Evolutionary conservation across 2,329 filamentous ascomycete species (phyloP).

Genomic region (Furcasterigmium furcatum): DNA sequence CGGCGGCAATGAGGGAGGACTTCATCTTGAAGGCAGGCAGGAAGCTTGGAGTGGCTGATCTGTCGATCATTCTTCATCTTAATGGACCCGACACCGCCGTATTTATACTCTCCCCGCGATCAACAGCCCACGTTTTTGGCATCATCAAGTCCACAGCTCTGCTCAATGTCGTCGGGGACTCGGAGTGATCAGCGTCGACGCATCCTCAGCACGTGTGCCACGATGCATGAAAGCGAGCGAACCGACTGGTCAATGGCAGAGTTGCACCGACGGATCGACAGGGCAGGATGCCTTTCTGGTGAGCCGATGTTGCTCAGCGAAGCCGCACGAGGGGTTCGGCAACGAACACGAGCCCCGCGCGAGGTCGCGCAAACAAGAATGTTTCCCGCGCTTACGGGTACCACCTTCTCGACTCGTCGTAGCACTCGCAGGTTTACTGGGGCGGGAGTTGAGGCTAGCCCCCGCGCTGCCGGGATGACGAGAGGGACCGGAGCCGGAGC

Average conservation of each 20-base stretch:
- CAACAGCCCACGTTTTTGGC: too few species aligned
- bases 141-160: too few species aligned
- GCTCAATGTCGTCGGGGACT: too few species aligned
- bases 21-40: not conserved
- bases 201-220: not conserved
- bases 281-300: too few species aligned
- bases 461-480: not conserved
- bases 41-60: too few species aligned
- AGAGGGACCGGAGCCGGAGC: not conserved
- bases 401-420: not conserved
- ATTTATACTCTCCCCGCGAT: too few species aligned
- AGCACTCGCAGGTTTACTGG: not conserved
- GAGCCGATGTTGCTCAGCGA: too few species aligned
- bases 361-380: not conserved
- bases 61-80: too few species aligned
- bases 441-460: too few species aligned
- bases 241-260: too few species aligned
- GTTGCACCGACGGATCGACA: too few species aligned
- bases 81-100: too few species aligned
- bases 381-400: not conserved
- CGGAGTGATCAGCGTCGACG: not conserved
- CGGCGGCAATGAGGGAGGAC: not conserved
- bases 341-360: not conserved
- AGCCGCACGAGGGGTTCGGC: not conserved
- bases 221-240: not conserved